Percentiles rank a stretch among this genome's conserved stretches.
Conservation (phyloP, 306 rosid genomes). For the Lagenaria siceraria region DNA sequence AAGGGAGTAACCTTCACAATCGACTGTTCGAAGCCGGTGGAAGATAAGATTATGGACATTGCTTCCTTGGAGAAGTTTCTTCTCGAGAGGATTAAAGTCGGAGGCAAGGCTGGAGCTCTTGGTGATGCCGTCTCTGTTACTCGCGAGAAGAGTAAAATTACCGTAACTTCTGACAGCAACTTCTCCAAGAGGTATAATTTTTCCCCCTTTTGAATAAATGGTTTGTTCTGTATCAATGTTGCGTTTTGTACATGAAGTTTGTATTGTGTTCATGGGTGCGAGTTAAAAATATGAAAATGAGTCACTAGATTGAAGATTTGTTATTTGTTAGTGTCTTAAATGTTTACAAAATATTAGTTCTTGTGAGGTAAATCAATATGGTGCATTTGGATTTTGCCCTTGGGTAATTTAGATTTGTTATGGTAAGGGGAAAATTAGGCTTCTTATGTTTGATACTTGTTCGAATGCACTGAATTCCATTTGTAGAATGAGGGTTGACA, state of each 20-base stretch:
- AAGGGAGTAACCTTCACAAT: conserved; percentile 34
- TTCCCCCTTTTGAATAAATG: neutral
- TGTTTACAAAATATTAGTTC: neutral
- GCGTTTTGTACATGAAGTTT: neutral
- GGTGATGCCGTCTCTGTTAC: conserved; percentile 61
- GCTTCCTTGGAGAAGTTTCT: conserved; percentile 53
- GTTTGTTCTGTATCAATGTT: neutral
- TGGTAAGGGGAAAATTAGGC: neutral
- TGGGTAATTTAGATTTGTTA: neutral
- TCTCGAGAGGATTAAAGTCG: conserved; percentile 48
- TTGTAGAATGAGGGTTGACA: neutral
- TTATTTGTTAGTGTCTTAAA: neutral
- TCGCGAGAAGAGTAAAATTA: conserved; percentile 64
- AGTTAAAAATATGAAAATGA: neutral
- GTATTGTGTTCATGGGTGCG: neutral
- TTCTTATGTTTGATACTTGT: neutral
- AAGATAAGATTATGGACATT: conserved; percentile 49
- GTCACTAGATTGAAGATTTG: neutral
- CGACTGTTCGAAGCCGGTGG: conserved; percentile 48
- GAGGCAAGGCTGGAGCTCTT: conserved; percentile 67
- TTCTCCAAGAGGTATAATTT: conserved; percentile 60
- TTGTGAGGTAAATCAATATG: neutral
- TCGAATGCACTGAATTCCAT: neutral
- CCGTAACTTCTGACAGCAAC: conserved; percentile 55
- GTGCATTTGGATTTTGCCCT: neutral